A percentile compares a stretch with the other conserved stretches of the same genome.
Evolutionary conservation across 768 basidiomycete genomes (phyloP).

Genomic region (Suillus variegatus): DNA sequence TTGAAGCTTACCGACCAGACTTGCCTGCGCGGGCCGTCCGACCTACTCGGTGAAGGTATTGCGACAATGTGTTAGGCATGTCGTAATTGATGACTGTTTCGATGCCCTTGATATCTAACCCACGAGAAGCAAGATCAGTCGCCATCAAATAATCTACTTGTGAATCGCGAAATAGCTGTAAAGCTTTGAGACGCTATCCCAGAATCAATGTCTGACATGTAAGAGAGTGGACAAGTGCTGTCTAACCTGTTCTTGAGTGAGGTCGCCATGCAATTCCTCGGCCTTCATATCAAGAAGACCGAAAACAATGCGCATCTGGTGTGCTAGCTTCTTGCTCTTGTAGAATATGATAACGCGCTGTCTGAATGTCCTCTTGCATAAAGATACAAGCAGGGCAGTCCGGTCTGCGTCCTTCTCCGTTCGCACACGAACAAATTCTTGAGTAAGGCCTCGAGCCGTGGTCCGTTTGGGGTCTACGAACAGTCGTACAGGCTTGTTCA

Average conservation of each 20-base stretch:
- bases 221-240: neutral
- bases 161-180: conserved; percentile 87
- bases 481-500: conserved; percentile 90
- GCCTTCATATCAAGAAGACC: conserved; percentile 85
- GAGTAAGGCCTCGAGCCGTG: conserved; percentile 82
- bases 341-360: conserved; percentile 89
- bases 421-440: conserved; percentile 94
- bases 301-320: conserved; percentile 95
- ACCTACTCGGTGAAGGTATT: conserved; percentile 96
- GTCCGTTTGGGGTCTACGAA: conserved; percentile 94
- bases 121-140: conserved; percentile 93
- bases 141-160: conserved; percentile 92
- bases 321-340: conserved; percentile 94
- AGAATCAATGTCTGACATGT: conserved; percentile 9
- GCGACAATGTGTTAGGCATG: conserved; percentile 91
- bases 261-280: conserved; percentile 92
- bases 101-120: conserved; percentile 96
- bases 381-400: conserved; percentile 70
- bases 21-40: conserved; percentile 94
- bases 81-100: conserved; percentile 99
- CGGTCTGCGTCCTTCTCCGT: conserved; percentile 78
- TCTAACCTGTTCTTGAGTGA: conserved; percentile 91
- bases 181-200: conserved; percentile 75
- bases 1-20: conserved; percentile 74
- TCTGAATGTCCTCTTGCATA: conserved; percentile 90